phyloP scores from a whole-genome alignment of 805 yeast species.

The Starmera dryadoides region DNA sequence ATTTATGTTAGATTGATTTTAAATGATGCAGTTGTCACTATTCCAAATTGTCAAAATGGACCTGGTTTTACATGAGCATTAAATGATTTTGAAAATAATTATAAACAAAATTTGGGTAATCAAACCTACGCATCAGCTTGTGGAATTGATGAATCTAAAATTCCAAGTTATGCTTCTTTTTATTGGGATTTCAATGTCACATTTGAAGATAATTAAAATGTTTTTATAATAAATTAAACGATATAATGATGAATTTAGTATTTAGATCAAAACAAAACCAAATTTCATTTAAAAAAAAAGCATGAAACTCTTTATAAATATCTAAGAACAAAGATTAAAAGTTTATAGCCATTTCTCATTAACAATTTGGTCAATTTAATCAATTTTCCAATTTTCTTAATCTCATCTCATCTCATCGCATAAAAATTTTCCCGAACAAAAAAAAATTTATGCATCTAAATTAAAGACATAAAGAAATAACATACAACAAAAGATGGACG shows the following conservation, averaged over 20 bases:
- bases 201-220: slow-evolving; percentile 9
- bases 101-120: background rate
- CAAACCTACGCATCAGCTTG: background rate
- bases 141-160: background rate
- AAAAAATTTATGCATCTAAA: background rate
- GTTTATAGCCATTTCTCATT: background rate
- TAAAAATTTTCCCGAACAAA: background rate
- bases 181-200: slow-evolving; percentile 3
- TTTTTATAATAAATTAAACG: slow-evolving; percentile 2
- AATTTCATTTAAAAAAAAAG: no score
- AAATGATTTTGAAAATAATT: background rate
- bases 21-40: slow-evolving; percentile 50
- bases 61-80: slow-evolving; percentile 33
- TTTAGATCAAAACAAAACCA: no score
- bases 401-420: background rate
- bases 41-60: slow-evolving; percentile 40
- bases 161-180: background rate
- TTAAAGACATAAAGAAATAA: background rate
- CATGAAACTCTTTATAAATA: no score
- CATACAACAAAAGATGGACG: background rate
- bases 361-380: no score
- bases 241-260: no score
- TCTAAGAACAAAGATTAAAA: no score
- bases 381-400: background rate
- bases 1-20: slow-evolving; percentile 39